Evolutionary conservation across 192 early-diverging fungal species (phyloP), one percentile per base, ranked within the genome.

Genomic region (Coemansia brasiliensis): DNA sequence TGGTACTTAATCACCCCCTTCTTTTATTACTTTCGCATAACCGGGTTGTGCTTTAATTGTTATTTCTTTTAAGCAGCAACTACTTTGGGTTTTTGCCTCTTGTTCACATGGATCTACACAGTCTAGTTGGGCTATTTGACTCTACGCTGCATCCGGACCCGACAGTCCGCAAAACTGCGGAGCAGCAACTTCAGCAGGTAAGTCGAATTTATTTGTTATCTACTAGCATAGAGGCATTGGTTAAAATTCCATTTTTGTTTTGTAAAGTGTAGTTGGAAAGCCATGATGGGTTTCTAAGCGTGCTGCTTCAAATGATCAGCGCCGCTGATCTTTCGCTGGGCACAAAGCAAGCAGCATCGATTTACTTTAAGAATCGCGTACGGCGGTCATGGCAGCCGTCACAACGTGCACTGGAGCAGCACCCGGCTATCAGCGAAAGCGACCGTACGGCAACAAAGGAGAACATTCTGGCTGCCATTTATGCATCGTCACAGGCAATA

Each of bases 321-420:
- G 51, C 55, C 25, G 49, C 63, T 12, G 71, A 82, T 38, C 32
- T 72, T 13, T 49, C 57, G 25, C 40, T 57, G 22, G 70, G 69
- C 48, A 74, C 62, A 16, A 80, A 69, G 57, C 72, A 80, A 56
- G 66, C 68, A 9, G 80, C 65, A 41, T 69, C 92, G 9, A 90
- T 96, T 62, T 94, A 90, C 83, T 92, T 96, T 73, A 96, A 96
- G 65, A 96, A 96, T 77, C 79, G 87, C 7, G 67, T 94, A 32
- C 70, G 74, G 25, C 83, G 82, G 54, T 83, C 84, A 15, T 95
- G 94, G 94, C 74, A 44, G 32, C 57, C 44, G 58, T 70, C 39
- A 15, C 42, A 29, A 37, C 74, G 45, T 43, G 62, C 54, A 48
- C 64, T 55, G 61, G 68, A 71, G 56, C 60, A 63, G 67, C 37